Evolutionary conservation across 306 rosid species (phyloP).

Genomic region (Citrullus colocynthis): DNA sequence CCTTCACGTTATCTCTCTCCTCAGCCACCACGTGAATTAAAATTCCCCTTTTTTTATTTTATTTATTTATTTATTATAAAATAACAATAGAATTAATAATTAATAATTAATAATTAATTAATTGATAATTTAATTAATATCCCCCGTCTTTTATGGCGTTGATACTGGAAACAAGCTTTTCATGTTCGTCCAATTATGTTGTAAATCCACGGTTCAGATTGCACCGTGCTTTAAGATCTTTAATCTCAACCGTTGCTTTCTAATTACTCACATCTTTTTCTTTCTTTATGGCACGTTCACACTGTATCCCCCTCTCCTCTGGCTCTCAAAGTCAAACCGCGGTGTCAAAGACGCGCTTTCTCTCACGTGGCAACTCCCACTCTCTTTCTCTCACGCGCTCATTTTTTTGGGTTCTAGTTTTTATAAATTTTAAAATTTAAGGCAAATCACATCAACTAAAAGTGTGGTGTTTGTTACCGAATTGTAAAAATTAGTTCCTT

Average conservation of each 20-base stretch:
- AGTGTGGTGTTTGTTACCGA: too few relatives aligned
- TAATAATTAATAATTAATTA: background rate
- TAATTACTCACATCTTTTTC: background rate
- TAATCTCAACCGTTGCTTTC: background rate
- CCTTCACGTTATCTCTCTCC: background rate
- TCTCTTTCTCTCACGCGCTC: too few relatives aligned
- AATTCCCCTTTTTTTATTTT: background rate
- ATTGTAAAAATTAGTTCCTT: too few relatives aligned
- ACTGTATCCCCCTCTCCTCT: background rate
- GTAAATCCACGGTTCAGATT: background rate
- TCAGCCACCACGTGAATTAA: background rate
- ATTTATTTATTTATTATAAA: background rate
- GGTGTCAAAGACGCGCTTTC: constrained; percentile 1
- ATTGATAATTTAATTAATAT: constrained; percentile 5
- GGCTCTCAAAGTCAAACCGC: background rate
- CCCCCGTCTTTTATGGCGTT: constrained; percentile 8
- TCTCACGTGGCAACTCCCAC: background rate
- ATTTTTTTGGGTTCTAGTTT: too few relatives aligned
- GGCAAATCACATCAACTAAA: too few relatives aligned
- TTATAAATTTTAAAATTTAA: too few relatives aligned
- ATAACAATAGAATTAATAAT: background rate
- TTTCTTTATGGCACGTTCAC: background rate
- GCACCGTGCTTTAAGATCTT: background rate
- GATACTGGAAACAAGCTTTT: background rate
- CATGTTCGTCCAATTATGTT: background rate